Conservation (phyloP, 305 asterid species). For the Rubia peregrina region DNA sequence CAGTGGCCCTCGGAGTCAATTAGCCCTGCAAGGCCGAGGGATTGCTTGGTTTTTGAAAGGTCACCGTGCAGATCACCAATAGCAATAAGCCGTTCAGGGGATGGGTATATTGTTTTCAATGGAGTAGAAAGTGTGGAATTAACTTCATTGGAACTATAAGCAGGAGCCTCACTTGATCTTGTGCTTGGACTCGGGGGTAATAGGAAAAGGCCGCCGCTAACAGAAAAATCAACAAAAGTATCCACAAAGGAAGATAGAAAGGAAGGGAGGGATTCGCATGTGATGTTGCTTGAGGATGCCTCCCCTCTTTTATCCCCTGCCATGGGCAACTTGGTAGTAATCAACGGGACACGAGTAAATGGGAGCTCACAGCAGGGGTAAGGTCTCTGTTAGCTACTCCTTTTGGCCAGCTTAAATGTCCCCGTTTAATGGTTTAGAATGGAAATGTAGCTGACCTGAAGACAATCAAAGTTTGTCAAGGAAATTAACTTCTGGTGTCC, state of each 20-base stretch:
- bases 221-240: constrained; percentile 81
- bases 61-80: constrained; percentile 95
- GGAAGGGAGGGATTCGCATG: constrained; percentile 55
- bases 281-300: constrained; percentile 21
- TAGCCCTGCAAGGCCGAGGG: constrained; percentile 60
- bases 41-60: constrained; percentile 63
- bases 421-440: background rate
- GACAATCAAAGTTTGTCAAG: background rate
- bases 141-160: background rate
- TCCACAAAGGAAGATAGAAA: constrained; percentile 61
- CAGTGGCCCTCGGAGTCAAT: constrained; percentile 54
- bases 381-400: background rate
- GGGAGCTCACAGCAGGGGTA: background rate
- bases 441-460: background rate
- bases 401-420: background rate
- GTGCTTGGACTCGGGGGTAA: constrained; percentile 27
- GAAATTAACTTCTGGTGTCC: background rate
- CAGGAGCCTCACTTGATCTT: constrained; percentile 2
- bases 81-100: constrained; percentile 74
- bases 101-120: constrained; percentile 45
- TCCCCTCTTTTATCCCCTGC: constrained; percentile 8
- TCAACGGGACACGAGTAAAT: background rate
- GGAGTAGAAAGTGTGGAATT: constrained; percentile 9
- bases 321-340: background rate
- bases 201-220: constrained; percentile 79